Conservation (phyloP, 225 moss, liverwort and hornwort species). For the Rhytidiadelphus loreus region DNA sequence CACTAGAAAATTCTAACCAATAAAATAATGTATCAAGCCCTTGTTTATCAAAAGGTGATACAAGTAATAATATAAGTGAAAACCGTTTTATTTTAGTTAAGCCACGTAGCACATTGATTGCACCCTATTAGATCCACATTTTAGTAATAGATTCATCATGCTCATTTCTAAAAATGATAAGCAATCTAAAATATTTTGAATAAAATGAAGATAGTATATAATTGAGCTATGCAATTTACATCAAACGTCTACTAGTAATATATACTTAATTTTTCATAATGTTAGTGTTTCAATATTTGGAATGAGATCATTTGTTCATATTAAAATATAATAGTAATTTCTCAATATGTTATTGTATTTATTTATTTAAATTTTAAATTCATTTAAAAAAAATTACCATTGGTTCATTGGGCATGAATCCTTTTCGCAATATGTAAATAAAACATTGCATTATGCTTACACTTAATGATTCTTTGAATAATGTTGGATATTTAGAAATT, state of each 20-base stretch:
- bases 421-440: conserved; percentile 6
- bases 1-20: conserved; percentile 14
- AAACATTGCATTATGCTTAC: conserved; percentile 14
- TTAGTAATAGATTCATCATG: too few relatives aligned
- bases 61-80: background rate
- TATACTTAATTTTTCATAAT: background rate
- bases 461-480: conserved; percentile 35
- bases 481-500: background rate
- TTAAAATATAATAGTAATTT: background rate
- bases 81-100: conserved; percentile 18
- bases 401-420: conserved; percentile 26
- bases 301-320: background rate
- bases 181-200: background rate
- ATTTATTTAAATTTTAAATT: too few relatives aligned
- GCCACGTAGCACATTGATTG: background rate
- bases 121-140: background rate
- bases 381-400: background rate
- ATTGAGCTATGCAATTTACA: background rate
- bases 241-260: fast-evolving
- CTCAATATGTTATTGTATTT: too few relatives aligned
- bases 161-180: background rate
- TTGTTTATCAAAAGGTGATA: background rate
- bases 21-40: conserved; percentile 9
- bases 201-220: background rate
- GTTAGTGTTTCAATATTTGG: too few relatives aligned